Percentiles rank a stretch among this genome's conserved stretches.
Conservation (phyloP, 495 filamentous ascomycete species). For the Antarctomyces pellizariae region DNA sequence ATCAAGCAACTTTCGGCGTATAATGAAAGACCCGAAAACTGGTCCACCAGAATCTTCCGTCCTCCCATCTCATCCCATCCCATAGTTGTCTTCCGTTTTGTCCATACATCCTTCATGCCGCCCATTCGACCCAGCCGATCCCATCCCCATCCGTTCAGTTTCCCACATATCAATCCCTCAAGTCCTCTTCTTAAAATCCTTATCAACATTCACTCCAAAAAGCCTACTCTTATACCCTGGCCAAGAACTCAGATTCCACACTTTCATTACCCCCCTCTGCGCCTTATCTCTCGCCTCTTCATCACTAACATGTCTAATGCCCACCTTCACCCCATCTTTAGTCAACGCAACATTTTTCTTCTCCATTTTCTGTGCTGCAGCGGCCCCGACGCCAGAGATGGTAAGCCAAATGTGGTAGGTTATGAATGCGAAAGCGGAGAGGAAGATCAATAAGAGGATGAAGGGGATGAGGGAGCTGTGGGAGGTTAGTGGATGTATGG, state of each 20-base stretch:
- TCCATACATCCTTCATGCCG: too few species aligned
- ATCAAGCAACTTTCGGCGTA: too few species aligned
- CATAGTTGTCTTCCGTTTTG: too few species aligned
- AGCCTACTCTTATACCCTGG: constrained; percentile 33
- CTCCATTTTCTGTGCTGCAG: constrained; percentile 54
- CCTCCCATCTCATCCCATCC: too few species aligned
- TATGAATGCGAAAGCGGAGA: constrained; percentile 36
- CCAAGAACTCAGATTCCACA: constrained; percentile 40
- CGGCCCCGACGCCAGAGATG: constrained; percentile 38
- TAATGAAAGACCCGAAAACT: too few species aligned
- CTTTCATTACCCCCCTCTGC: constrained; percentile 61
- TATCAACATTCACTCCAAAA: constrained; percentile 30
- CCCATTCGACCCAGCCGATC: too few species aligned
- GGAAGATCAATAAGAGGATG: constrained; percentile 41
- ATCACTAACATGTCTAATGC: constrained; percentile 45
- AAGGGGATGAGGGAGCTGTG: constrained; percentile 44
- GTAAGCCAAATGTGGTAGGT: constrained; percentile 54
- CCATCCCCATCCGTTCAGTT: constrained; percentile 5
- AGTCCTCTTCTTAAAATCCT: constrained; percentile 14
- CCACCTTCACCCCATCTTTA: constrained; percentile 66
- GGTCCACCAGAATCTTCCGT: too few species aligned
- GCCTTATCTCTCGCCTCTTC: constrained; percentile 68
- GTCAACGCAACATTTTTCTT: constrained; percentile 58
- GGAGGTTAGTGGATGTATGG: background rate
- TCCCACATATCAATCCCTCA: too few species aligned